phyloP scores from a whole-genome alignment of 2,329 filamentous ascomycete genomes.

The Xylaria polymorpha region DNA sequence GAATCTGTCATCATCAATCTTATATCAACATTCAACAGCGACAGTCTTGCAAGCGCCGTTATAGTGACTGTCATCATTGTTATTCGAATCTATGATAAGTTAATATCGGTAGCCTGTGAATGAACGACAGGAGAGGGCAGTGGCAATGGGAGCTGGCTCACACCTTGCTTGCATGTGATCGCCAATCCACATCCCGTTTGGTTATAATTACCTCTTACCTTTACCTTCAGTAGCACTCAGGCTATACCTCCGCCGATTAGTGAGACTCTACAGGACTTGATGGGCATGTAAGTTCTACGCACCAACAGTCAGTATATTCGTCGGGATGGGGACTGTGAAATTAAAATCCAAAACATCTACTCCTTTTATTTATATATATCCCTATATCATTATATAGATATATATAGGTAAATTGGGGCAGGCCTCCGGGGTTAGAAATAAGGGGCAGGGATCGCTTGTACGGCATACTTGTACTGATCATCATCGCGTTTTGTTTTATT shows the following conservation, averaged over 20 bases:
- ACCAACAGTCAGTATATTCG: neutral
- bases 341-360: neutral
- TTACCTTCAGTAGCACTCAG: neutral
- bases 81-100: neutral
- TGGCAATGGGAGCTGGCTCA: neutral
- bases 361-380: too few species aligned
- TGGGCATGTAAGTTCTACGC: neutral
- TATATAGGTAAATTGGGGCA: too few species aligned
- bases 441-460: too few species aligned
- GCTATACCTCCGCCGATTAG: neutral
- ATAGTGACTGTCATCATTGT: neutral
- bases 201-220: neutral
- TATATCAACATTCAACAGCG: neutral
- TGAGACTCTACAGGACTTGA: neutral
- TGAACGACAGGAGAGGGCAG: neutral
- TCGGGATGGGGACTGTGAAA: neutral
- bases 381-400: too few species aligned
- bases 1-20: neutral
- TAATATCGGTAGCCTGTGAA: neutral
- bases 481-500: too few species aligned
- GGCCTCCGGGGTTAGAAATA: too few species aligned
- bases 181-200: neutral
- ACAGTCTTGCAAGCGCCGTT: neutral
- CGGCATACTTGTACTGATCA: too few species aligned
- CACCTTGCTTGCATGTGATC: neutral